phyloP scores from a whole-genome alignment of 2,329 filamentous ascomycete species.

The Penicillium palitans region DNA sequence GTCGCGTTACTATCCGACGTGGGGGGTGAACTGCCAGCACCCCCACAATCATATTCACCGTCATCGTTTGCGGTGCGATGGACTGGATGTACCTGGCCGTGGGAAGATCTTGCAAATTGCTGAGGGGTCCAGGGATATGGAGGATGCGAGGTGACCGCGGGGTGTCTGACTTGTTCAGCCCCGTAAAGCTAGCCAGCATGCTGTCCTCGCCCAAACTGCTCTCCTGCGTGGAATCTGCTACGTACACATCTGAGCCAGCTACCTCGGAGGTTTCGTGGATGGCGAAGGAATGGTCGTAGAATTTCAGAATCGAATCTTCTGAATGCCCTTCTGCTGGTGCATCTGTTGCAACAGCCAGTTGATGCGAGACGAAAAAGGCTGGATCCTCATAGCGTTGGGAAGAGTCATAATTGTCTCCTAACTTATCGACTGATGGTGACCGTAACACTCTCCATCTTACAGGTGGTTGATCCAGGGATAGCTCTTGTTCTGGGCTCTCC shows the following conservation, averaged over 20 bases:
- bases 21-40: slow-evolving; percentile 70
- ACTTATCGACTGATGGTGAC: slow-evolving; percentile 7
- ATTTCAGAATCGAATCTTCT: slow-evolving; percentile 54
- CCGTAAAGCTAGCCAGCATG: slow-evolving; percentile 6
- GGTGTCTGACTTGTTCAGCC: slow-evolving; percentile 12
- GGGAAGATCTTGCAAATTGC: slow-evolving; percentile 69
- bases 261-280: slow-evolving; percentile 59
- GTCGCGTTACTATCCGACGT: slow-evolving; percentile 64
- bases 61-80: slow-evolving; percentile 77
- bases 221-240: slow-evolving; percentile 27
- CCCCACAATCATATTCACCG: slow-evolving; percentile 77
- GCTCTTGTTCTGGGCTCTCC: slow-evolving; percentile 2
- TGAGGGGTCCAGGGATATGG: slow-evolving; percentile 52
- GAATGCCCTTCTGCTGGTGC: slow-evolving; percentile 5
- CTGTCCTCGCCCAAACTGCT: slow-evolving; percentile 26
- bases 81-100: slow-evolving; percentile 63
- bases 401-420: slow-evolving; percentile 11
- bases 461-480: slow-evolving; percentile 13
- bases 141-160: slow-evolving; percentile 15
- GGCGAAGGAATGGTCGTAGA: slow-evolving; percentile 76
- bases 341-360: slow-evolving; percentile 25
- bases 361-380: slow-evolving; percentile 34
- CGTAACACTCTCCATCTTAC: slow-evolving; percentile 36
- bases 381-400: slow-evolving; percentile 20
- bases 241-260: slow-evolving; percentile 23